Evolutionary conservation across 2,329 filamentous ascomycete genomes (phyloP), one percentile per base, ranked within the genome.

Genomic region (Xylariaceae sp.): DNA sequence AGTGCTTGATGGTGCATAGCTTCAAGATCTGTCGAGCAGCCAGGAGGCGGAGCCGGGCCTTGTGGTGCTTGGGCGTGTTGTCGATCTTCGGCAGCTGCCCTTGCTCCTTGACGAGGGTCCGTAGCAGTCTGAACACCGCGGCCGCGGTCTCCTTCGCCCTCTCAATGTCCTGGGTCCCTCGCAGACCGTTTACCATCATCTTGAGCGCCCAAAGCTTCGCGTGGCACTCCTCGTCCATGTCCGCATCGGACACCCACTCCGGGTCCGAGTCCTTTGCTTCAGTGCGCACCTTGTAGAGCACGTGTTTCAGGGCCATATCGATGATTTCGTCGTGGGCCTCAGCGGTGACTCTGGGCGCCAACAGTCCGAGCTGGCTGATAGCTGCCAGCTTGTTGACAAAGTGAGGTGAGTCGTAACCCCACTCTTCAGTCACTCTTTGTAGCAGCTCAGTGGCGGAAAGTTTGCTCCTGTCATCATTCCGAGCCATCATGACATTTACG

Each of bases 401-500:
- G 53, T 85, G 75, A 23, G 83, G 69, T 9, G 76, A 73, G 1
- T 79, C 85, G 48, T 88, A 89, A 3, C 74, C 70, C 70, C 85
- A 89, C 35, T 79, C 75, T 48, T 86, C 80, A 48, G 86, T 76
- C 43, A 83, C 83, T 57, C 83, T 85, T 39, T 83, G 76, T 6
- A 96, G 64, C 9, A 98, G 73, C 51, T 94, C 88, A 37, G 83
- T 88, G 6, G 88, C 86, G 43, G 88, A 85, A 67, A 94, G 83
- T 55, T 89, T 65, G 50, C 73, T 84, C 60, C 87, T 92, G 51
- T 89, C 80, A 15, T 78, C 73, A 31, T 71, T 70, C 51, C 81
- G 82, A 24, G 85, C 81, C 63, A 95, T 78, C 38, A 98, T 72
- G 48, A 98, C 88, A 18, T 87, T 89, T 34, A 97, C 81, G 0